These are phyloP conservation scores for Saturnispora diversa DNA, from an alignment of 805 yeast genomes.

Conservation along the genomic window DNA sequence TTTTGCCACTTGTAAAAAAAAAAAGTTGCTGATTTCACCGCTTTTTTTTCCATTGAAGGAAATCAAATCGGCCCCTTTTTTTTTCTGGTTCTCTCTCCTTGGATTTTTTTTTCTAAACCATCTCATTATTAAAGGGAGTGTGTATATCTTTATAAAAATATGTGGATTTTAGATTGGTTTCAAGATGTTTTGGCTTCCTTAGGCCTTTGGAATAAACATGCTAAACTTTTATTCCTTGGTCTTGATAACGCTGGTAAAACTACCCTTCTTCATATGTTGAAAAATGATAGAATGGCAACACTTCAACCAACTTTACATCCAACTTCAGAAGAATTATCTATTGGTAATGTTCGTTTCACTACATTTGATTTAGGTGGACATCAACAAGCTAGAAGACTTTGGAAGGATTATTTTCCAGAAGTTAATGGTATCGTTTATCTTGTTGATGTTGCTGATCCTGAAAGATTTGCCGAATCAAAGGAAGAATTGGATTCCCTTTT, in stretches of 20 bases:
- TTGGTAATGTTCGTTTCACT: conserved; percentile 93
- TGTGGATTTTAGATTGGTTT: conserved; percentile 39
- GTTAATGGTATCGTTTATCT: conserved; percentile 95
- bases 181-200: conserved; percentile 71
- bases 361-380: conserved; percentile 99
- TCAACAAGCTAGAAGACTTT: conserved; percentile 95
- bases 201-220: conserved; percentile 89
- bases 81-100: too few species aligned
- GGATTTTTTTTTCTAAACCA: too few species aligned
- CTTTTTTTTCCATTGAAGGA: too few species aligned
- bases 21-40: too few species aligned
- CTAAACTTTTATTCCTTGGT: conserved; percentile 91
- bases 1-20: too few species aligned
- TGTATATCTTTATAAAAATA: conserved; percentile 9
- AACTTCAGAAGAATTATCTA: conserved; percentile 94
- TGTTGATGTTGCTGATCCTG: conserved; percentile 96
- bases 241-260: conserved; percentile 98
- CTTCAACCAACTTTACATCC: conserved; percentile 98
- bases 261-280: conserved; percentile 74
- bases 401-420: conserved; percentile 99
- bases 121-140: not conserved
- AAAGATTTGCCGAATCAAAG: conserved; percentile 89
- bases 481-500: conserved; percentile 91
- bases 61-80: too few species aligned
- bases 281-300: conserved; percentile 95